phyloP scores from a whole-genome alignment of 495 filamentous ascomycete species.

The Filosporella fistucella region DNA sequence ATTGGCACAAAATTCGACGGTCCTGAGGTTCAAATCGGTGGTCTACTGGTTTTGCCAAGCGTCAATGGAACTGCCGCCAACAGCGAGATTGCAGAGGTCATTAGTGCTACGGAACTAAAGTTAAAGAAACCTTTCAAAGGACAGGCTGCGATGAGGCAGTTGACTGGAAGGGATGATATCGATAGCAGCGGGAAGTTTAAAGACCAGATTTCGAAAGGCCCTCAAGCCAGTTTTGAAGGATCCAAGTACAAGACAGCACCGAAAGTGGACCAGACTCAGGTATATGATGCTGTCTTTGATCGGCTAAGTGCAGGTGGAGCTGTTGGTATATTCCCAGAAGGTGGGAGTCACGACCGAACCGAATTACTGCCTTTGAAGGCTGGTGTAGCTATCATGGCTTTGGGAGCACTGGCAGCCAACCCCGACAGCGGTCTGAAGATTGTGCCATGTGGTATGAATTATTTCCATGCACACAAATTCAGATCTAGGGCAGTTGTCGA shows the following conservation, averaged over 20 bases:
- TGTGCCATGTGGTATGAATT: constrained; percentile 99
- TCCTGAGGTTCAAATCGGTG: constrained; percentile 67
- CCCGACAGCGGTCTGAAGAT: constrained; percentile 93
- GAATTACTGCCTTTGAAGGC: constrained; percentile 94
- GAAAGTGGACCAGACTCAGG: constrained; percentile 88
- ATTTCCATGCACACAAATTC: constrained; percentile 99
- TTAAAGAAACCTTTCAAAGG: constrained; percentile 84
- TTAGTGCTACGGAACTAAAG: constrained; percentile 73
- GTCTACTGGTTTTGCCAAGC: constrained; percentile 80
- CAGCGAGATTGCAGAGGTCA: constrained; percentile 73
- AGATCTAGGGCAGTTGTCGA: constrained; percentile 94
- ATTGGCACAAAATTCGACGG: constrained; percentile 81
- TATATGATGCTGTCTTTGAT: constrained; percentile 90
- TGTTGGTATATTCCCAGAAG: constrained; percentile 96
- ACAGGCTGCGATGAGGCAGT: constrained; percentile 61
- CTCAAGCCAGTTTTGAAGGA: constrained; percentile 62
- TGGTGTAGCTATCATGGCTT: constrained; percentile 96
- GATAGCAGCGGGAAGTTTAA: constrained; percentile 47
- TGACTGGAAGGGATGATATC: constrained; percentile 73
- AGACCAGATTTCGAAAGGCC: constrained; percentile 45
- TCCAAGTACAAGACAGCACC: constrained; percentile 83
- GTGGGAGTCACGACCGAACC: constrained; percentile 93
- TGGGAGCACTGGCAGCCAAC: constrained; percentile 83
- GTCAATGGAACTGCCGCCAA: constrained; percentile 75
- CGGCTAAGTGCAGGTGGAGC: constrained; percentile 78